A percentile compares a stretch with the other conserved stretches of the same genome.
These are phyloP conservation scores for Fomitopsis pulvina DNA, from an alignment of 768 basidiomycete species.

Conservation along the genomic window DNA sequence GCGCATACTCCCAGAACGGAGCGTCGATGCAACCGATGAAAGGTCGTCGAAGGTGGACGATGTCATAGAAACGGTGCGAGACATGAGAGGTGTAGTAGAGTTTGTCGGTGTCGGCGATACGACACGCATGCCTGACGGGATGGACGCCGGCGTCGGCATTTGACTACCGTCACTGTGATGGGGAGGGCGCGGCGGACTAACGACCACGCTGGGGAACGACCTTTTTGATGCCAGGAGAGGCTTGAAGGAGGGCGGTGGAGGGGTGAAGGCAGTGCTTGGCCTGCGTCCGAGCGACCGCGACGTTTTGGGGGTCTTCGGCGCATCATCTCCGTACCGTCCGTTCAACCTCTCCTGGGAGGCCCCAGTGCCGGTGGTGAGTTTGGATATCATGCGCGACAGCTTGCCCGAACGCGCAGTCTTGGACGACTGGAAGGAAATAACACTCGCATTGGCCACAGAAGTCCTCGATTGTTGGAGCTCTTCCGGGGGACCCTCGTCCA, in stretches of 20 bases:
- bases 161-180: not conserved
- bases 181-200: conserved; percentile 17
- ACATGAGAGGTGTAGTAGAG: not conserved
- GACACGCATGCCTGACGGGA: not conserved
- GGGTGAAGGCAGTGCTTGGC: conserved; percentile 5
- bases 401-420: conserved; percentile 42
- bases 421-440: conserved; percentile 34
- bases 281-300: conserved; percentile 14
- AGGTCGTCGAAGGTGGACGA: conserved; percentile 3
- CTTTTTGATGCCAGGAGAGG: conserved; percentile 11
- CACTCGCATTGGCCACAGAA: conserved; percentile 31
- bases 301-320: conserved; percentile 20
- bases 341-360: conserved; percentile 28
- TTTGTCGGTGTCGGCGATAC: not conserved
- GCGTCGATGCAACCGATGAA: not conserved
- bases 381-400: conserved; percentile 80
- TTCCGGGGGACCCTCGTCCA: conserved; percentile 51
- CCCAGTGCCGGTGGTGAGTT: conserved; percentile 37
- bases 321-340: conserved; percentile 25
- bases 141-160: not conserved
- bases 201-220: conserved; percentile 26
- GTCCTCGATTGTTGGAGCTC: conserved; percentile 18
- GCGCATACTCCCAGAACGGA: conserved; percentile 14
- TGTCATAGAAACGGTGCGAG: conserved; percentile 9
- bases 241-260: conserved; percentile 19